These are phyloP conservation scores for Aspergillus indologenus DNA, from an alignment of 495 filamentous ascomycete species.

Conservation along the genomic window DNA sequence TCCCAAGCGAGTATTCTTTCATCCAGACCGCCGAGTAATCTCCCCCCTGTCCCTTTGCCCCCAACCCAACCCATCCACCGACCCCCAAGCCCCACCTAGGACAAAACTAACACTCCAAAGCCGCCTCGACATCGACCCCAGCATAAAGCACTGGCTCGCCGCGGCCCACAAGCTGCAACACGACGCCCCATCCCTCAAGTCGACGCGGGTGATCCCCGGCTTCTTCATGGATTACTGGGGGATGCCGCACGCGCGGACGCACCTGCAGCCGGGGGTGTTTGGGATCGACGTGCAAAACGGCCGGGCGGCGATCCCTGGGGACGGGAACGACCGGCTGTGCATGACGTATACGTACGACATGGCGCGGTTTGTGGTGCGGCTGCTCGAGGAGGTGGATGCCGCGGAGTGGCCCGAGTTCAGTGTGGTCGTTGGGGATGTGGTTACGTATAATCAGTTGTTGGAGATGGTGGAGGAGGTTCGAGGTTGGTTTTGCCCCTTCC, in stretches of 20 bases:
- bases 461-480: constrained; percentile 43
- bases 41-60: neutral
- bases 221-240: constrained; percentile 58
- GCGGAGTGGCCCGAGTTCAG: constrained; percentile 47
- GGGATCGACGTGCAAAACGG: constrained; percentile 46
- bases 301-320: constrained; percentile 50
- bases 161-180: constrained; percentile 30
- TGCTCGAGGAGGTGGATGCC: constrained; percentile 36
- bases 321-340: constrained; percentile 43
- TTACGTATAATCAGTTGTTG: constrained; percentile 48
- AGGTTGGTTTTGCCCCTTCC: constrained; percentile 28
- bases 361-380: constrained; percentile 46
- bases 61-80: neutral
- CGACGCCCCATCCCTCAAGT: constrained; percentile 33
- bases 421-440: constrained; percentile 42
- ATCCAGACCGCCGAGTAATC: constrained; percentile 34
- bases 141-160: constrained; percentile 34
- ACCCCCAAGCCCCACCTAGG: neutral
- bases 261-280: constrained; percentile 38
- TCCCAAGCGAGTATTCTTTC: constrained; percentile 49
- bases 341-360: constrained; percentile 55
- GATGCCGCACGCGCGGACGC: constrained; percentile 42
- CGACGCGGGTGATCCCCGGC: constrained; percentile 47
- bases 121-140: constrained; percentile 35
- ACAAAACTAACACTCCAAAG: constrained; percentile 21